Percentiles rank a stretch among this genome's conserved stretches.
phyloP scores from a whole-genome alignment of 495 filamentous ascomycete species.

The Trichocladium antarcticum region DNA sequence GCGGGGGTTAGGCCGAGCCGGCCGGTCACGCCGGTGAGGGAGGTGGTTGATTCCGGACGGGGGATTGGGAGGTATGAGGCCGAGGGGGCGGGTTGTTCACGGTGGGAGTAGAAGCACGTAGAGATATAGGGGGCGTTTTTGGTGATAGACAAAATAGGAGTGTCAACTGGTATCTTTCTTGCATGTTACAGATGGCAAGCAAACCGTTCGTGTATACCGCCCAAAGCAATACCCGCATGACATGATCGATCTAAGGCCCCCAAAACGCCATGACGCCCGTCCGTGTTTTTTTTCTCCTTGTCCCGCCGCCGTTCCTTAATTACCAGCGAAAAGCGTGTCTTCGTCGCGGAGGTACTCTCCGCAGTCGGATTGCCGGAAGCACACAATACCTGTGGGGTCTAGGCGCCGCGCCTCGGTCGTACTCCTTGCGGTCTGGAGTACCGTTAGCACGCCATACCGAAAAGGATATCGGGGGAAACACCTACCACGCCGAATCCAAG shows the following conservation, averaged over 20 bases:
- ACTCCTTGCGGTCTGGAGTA: slow-evolving; percentile 48
- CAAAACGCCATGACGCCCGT: slow-evolving; percentile 20
- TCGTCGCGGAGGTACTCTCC: slow-evolving; percentile 87
- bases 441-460: neutral
- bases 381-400: slow-evolving; percentile 78
- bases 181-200: neutral
- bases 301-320: neutral
- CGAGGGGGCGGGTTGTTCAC: slow-evolving; percentile 6
- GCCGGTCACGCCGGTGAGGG: slow-evolving; percentile 30
- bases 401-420: slow-evolving; percentile 69
- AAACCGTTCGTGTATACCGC: neutral
- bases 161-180: slow-evolving; percentile 9
- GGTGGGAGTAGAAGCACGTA: neutral
- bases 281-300: slow-evolving; percentile 4
- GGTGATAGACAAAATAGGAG: slow-evolving; percentile 3
- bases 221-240: neutral
- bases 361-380: slow-evolving; percentile 78
- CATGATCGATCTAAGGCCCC: neutral
- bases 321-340: slow-evolving; percentile 44
- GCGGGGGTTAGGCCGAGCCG: slow-evolving; percentile 23
- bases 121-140: neutral
- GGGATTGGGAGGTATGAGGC: slow-evolving; percentile 25
- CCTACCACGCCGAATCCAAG: slow-evolving; percentile 55
- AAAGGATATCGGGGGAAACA: neutral
- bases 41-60: slow-evolving; percentile 10